These are phyloP conservation scores for Cordyceps cicadae DNA, from an alignment of 2,329 filamentous ascomycete genomes.

Conservation along the genomic window DNA sequence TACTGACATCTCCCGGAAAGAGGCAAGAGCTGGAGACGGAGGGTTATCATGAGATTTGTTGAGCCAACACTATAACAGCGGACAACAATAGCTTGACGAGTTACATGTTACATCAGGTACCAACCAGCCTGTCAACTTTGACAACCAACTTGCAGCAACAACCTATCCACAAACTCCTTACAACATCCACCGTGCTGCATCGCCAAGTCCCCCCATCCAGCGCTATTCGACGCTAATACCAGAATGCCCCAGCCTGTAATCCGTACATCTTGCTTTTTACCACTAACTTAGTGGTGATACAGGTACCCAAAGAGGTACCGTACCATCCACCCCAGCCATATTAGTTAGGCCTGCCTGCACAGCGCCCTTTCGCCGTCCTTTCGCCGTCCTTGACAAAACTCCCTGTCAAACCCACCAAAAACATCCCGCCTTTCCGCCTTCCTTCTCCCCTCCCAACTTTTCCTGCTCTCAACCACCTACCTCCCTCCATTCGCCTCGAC, in stretches of 20 bases:
- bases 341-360: too few relatives aligned
- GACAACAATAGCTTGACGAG: background rate
- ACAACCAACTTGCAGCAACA: background rate
- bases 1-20: background rate
- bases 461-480: background rate
- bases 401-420: constrained; percentile 8
- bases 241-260: background rate
- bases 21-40: background rate
- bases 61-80: background rate
- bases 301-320: background rate
- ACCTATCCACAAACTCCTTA: background rate
- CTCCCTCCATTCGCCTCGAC: background rate
- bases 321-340: background rate
- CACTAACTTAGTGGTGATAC: background rate
- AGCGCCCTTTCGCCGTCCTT: background rate
- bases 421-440: constrained; percentile 8
- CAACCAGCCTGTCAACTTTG: too few relatives aligned
- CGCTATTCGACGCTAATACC: background rate
- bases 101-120: background rate
- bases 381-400: background rate
- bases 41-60: background rate
- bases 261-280: background rate
- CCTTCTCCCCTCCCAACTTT: constrained; percentile 5
- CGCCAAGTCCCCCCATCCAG: constrained; percentile 1
- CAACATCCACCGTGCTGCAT: constrained; percentile 9